These are phyloP conservation scores for Botryotinia narcissicola DNA, from an alignment of 2,329 filamentous ascomycete species.

Conservation along the genomic window DNA sequence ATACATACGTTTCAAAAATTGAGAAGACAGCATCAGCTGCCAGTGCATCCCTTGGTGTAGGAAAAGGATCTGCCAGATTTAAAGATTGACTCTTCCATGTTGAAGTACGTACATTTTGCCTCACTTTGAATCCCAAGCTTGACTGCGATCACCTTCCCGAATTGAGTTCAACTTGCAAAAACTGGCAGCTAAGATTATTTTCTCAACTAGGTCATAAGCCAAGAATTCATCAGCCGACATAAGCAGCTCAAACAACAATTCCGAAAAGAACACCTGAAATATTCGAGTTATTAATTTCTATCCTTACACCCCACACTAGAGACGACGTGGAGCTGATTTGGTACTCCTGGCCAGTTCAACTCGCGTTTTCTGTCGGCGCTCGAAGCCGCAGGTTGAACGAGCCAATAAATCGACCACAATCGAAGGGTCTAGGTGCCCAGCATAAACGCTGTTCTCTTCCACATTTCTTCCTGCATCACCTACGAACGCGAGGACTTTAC, in stretches of 20 bases:
- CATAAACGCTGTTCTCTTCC: too few species aligned
- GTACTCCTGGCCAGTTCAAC: background rate
- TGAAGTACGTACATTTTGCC: background rate
- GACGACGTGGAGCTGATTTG: background rate
- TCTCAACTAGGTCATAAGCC: too few species aligned
- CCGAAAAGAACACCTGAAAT: background rate
- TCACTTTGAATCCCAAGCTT: background rate
- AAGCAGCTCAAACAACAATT: background rate
- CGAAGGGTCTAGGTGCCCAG: too few species aligned
- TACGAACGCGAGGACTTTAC: too few species aligned
- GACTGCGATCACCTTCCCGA: too few species aligned
- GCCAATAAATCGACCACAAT: too few species aligned
- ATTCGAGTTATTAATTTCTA: background rate
- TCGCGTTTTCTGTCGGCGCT: background rate
- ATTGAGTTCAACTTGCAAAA: rapidly evolving
- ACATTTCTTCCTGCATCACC: too few species aligned
- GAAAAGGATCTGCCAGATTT: background rate
- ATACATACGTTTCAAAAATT: rapidly evolving
- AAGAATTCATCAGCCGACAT: background rate
- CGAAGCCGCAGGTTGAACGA: background rate
- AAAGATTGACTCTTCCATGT: too few species aligned
- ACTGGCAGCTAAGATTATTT: background rate
- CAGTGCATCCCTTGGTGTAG: background rate
- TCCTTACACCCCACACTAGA: background rate
- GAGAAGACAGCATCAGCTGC: rapidly evolving